These are phyloP conservation scores for Kluyveromyces nonfermentans DNA, from an alignment of 805 yeast genomes.

Conservation along the genomic window DNA sequence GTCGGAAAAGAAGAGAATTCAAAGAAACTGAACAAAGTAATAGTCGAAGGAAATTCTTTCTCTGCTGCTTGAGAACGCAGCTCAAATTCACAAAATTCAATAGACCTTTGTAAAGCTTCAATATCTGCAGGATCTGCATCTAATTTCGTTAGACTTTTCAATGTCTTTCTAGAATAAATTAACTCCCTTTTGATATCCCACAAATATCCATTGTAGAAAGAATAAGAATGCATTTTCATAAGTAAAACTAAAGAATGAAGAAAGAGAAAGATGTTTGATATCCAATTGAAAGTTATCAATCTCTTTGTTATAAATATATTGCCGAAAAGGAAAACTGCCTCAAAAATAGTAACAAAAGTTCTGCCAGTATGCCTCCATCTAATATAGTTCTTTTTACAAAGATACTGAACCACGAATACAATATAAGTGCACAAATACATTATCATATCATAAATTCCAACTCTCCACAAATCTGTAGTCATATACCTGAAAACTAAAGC, in stretches of 20 bases:
- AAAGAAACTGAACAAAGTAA: slow-evolving; percentile 57
- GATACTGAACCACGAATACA: slow-evolving; percentile 48
- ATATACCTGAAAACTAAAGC: slow-evolving; percentile 51
- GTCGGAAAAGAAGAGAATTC: slow-evolving; percentile 84
- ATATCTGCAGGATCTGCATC: slow-evolving; percentile 19
- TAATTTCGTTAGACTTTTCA: slow-evolving; percentile 33
- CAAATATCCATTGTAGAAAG: slow-evolving; percentile 84
- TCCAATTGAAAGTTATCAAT: slow-evolving; percentile 61
- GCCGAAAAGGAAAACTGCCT: slow-evolving; percentile 41
- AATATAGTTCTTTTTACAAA: slow-evolving; percentile 37
- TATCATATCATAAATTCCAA: slow-evolving; percentile 62
- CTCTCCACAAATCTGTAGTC: slow-evolving; percentile 48
- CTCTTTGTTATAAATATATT: slow-evolving; percentile 51
- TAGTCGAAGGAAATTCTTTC: slow-evolving; percentile 59
- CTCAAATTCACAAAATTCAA: slow-evolving; percentile 67
- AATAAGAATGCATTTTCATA: slow-evolving; percentile 94
- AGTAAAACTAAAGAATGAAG: slow-evolving; percentile 77
- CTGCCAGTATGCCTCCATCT: slow-evolving; percentile 62
- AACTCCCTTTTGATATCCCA: slow-evolving; percentile 56
- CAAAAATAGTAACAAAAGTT: slow-evolving; percentile 48
- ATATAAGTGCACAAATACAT: slow-evolving; percentile 68
- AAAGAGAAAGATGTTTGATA: slow-evolving; percentile 74
- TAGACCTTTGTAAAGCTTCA: slow-evolving; percentile 36
- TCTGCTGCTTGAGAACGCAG: slow-evolving; percentile 44
- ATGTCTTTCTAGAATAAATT: slow-evolving; percentile 36